A percentile compares a stretch with the other conserved stretches of the same genome.
Conservation (phyloP, 1,284 basidiomycete genomes). For the Megacollybia platyphylla region DNA sequence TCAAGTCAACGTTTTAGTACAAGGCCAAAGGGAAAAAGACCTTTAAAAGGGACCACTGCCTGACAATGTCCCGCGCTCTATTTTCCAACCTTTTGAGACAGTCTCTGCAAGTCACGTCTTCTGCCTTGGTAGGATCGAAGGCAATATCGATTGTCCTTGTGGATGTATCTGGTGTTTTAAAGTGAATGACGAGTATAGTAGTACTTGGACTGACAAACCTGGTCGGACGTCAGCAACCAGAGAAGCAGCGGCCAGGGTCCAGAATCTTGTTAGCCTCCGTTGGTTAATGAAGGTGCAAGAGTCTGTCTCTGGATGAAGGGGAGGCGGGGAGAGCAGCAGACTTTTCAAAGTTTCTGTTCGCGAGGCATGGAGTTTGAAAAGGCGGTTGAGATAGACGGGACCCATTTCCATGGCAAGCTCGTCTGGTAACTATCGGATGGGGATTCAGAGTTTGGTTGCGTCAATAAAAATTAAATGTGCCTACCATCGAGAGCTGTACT, state of each 20-base stretch:
- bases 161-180: too few relatives aligned
- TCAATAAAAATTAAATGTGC: too few relatives aligned
- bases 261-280: constrained; percentile 11
- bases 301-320: constrained; percentile 6
- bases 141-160: too few relatives aligned
- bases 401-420: neutral
- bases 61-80: too few relatives aligned
- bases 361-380: neutral
- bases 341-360: neutral
- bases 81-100: too few relatives aligned
- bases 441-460: too few relatives aligned
- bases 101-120: too few relatives aligned
- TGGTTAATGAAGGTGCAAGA: constrained; percentile 12
- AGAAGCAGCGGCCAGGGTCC: constrained; percentile 13
- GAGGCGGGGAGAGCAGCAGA: neutral
- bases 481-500: neutral
- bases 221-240: constrained; percentile 1
- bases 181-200: neutral
- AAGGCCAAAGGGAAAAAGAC: too few relatives aligned
- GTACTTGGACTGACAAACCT: neutral
- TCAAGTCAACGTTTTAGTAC: too few relatives aligned
- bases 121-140: too few relatives aligned
- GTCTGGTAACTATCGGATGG: neutral
- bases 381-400: neutral
- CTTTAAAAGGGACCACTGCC: too few relatives aligned